Base-by-base conservation (phyloP, 2,329 filamentous ascomycete genomes). In the Trichoderma gracile region DNA sequence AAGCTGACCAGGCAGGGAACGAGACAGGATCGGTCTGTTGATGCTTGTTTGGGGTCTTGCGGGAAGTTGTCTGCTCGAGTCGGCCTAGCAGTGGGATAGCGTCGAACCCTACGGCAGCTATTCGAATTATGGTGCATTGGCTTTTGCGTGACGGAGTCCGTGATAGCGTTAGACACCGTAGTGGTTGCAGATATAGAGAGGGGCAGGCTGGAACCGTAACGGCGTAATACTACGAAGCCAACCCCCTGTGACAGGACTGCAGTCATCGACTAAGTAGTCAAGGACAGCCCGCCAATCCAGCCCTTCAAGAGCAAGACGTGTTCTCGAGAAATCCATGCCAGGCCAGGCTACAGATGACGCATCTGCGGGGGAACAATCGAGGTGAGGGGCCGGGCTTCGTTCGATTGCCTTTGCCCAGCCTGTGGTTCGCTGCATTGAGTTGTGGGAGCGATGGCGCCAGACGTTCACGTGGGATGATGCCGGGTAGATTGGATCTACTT, bases 381-480 rank as follows among this genome's bases (percentile, higher is more conserved):
- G 27, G 17, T 42, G 57, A 60, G 57, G 57, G 38, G 57, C 45
- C 42, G 7, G 33, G 27, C 46, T 49, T 49, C 40, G 46, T 50
- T 50, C 46, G 12, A 54, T 15, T 46, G 19, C 30, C 3, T 58
- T 43, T 6, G 17, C 15, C 38, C 38, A 14, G 6, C 43, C 43
- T 12, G 30, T 38, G 15, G 4, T 46, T 58, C 27, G 43, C 38
- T 47, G 14, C 33, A 57, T 10, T 15, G 23, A 14, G 40, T 27
- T 45, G 7, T 6, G 19, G 40, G 23, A 19, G 25, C 15, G 14
- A 21, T 2, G 17, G n/a, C 54, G 12, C 40, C 25, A 23, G 40
- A 27, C 17, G 10, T 45, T 40, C 33, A 55, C 21, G 52, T 55
- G 52, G 38, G 33, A 57, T 57, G n/a, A 52, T 19, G 30, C 49